Evolutionary conservation across 768 basidiomycete genomes (phyloP), one percentile per base, ranked within the genome.

Genomic region (Macrolepiota fuliginosa): DNA sequence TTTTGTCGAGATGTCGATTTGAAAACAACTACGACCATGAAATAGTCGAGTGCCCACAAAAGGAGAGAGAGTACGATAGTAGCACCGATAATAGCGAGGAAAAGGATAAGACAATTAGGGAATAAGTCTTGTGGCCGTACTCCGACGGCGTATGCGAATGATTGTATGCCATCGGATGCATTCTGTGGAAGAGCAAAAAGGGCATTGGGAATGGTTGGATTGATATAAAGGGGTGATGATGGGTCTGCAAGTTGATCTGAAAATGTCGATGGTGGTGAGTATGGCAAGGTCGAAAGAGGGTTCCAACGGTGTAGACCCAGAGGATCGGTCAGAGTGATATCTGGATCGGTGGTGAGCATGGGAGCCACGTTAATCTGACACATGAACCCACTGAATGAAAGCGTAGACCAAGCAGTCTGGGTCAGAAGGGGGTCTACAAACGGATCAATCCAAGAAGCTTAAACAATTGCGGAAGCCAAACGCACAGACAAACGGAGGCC

Each of bases 401-500:
- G 78, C 12, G 87, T 90, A 15, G 96, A 85, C 96, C 96, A 98
- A 0, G 94, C 88, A 6, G 91, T 89, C 69, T 92, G 89, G 10
- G 89, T 84, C 50, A 97, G 79, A 42, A 98, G 77, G n/a, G 96
- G 96, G 74, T 98, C 95, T 96, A 70, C 45, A 42, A 56, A 58
- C 47, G 58, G 62, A 67, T 56, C 58, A 49, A 45, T 55, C 40
- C 56, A 65, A 36, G 54, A 62, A 54, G 56, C 61, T 54, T 60
- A 65, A 58, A 27, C 36, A 25, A 15, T 19, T 56, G 46, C 32
- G 24, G 51, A 58, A 58, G 60, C 58, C 19, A 54, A n/a, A 82
- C 90, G 66, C 67, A 95, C 95, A 98, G 63, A 90, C 83, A 72
- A 96, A 98, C 15, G 81, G 79, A 0, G 97, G 96, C 96, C 96